phyloP scores from a whole-genome alignment of 306 rosid species.

The Canavalia gladiata region DNA sequence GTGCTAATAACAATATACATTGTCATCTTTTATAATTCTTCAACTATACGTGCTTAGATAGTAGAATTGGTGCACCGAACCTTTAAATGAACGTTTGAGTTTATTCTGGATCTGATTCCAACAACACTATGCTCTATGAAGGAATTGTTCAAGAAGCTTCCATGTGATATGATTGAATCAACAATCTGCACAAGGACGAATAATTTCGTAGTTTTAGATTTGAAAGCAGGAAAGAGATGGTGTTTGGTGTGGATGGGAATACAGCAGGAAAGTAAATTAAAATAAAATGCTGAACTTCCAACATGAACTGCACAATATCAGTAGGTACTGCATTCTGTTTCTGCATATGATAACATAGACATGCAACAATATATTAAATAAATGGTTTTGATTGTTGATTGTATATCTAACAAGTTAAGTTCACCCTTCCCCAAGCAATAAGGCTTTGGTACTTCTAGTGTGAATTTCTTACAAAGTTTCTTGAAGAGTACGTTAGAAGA shows the following conservation, averaged over 20 bases:
- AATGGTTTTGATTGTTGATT: neutral
- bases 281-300: neutral
- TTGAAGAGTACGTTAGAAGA: conserved; percentile 25
- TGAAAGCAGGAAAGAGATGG: conserved; percentile 22
- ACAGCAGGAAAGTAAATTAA: conserved; percentile 2
- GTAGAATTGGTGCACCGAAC: conserved; percentile 53
- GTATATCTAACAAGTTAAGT: neutral
- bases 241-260: neutral
- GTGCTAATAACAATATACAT: conserved; percentile 15
- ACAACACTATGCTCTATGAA: conserved; percentile 90
- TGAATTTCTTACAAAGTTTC: conserved; percentile 22
- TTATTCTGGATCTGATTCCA: conserved; percentile 91
- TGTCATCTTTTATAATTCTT: neutral
- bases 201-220: conserved; percentile 23
- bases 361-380: conserved; percentile 16
- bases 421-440: neutral
- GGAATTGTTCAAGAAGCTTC: conserved; percentile 84
- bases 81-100: conserved; percentile 83
- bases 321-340: neutral
- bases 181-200: conserved; percentile 70
- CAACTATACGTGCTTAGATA: conserved; percentile 1
- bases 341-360: conserved; percentile 2
- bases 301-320: neutral
- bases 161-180: conserved; percentile 91
- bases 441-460: conserved; percentile 19